Conservation (phyloP, 2,329 filamentous ascomycete genomes). For the Decorospora gaudefroyi region DNA sequence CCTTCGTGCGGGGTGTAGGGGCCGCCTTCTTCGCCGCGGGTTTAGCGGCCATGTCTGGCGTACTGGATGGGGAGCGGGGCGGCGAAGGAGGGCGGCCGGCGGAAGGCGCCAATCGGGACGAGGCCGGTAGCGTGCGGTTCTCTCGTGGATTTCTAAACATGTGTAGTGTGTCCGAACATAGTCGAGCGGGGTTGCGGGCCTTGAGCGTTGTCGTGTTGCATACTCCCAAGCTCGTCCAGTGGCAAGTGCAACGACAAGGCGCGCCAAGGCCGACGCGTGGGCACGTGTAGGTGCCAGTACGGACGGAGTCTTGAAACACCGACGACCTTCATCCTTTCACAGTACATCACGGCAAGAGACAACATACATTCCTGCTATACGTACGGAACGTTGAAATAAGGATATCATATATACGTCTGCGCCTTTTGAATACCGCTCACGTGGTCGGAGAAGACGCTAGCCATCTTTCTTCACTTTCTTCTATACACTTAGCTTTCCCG, state of each 20-base stretch:
- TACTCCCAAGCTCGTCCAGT: slow-evolving; percentile 1
- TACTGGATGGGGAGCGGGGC: slow-evolving; percentile 38
- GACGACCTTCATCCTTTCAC: no score
- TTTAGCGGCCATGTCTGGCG: slow-evolving; percentile 31
- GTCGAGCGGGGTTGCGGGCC: neutral
- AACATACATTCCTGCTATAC: no score
- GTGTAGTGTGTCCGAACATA: neutral
- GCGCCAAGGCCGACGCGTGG: slow-evolving; percentile 16
- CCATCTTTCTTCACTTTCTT: no score
- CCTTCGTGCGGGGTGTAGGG: slow-evolving; percentile 19
- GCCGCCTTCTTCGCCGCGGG: slow-evolving; percentile 28
- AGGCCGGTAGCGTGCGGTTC: slow-evolving; percentile 44
- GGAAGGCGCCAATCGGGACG: slow-evolving; percentile 50
- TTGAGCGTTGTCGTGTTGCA: neutral
- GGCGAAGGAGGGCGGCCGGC: slow-evolving; percentile 60
- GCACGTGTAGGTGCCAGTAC: slow-evolving; percentile 16
- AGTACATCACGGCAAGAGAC: no score
- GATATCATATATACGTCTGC: no score
- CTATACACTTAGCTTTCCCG: no score
- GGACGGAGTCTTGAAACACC: neutral
- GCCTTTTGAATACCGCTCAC: no score
- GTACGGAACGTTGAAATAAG: no score
- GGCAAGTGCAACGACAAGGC: slow-evolving; percentile 2
- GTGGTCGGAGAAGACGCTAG: no score
- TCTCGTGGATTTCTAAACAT: slow-evolving; percentile 63